A percentile compares a stretch with the other conserved stretches of the same genome.
Conservation (phyloP, 176 grass and related monocot species). For the Canna indica region DNA sequence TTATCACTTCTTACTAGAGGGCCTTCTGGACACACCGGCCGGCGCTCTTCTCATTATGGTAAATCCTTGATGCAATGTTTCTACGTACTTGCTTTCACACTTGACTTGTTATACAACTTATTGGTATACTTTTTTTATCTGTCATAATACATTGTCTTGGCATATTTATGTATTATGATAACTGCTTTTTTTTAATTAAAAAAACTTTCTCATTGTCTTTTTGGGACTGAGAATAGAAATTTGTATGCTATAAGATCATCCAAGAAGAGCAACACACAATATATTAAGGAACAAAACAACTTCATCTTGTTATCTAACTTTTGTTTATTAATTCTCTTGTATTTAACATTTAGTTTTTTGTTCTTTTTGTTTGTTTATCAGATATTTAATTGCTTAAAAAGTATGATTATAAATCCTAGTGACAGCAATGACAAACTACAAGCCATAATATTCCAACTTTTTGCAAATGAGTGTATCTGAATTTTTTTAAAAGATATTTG, state of each 20-base stretch:
- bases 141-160: not conserved
- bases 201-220: too few species aligned
- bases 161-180: not conserved
- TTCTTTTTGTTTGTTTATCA: not conserved
- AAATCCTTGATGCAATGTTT: conserved; percentile 22
- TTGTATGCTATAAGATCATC: too few species aligned
- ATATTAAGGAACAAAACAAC: not conserved
- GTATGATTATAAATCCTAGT: not conserved
- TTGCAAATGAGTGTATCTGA: too few species aligned
- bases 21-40: conserved; percentile 57
- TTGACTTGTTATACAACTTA: not conserved
- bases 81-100: conserved; percentile 4
- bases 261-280: too few species aligned
- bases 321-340: not conserved
- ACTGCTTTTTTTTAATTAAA: too few species aligned
- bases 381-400: not conserved
- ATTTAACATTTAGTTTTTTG: not conserved
- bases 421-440: too few species aligned
- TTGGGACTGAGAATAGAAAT: too few species aligned
- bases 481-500: too few species aligned
- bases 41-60: conserved; percentile 68
- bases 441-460: too few species aligned
- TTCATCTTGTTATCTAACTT: not conserved
- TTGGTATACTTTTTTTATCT: not conserved
- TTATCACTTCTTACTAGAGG: conserved; percentile 38